These are phyloP conservation scores for Melocanna baccifera DNA, from an alignment of 176 grass and related monocot genomes.

Conservation along the genomic window DNA sequence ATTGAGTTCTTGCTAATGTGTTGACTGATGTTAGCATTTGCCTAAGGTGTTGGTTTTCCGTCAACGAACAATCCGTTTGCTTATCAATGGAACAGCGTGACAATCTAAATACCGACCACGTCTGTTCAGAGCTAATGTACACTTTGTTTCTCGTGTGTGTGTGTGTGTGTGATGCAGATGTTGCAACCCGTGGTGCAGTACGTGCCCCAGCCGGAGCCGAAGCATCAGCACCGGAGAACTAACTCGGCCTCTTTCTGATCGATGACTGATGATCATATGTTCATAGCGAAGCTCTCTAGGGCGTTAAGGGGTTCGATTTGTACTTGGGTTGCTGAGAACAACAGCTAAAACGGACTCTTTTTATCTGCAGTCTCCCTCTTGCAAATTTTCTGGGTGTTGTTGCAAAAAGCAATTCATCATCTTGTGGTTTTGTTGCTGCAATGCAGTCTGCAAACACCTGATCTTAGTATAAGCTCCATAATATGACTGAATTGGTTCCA, in stretches of 20 bases:
- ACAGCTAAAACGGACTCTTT: constrained; percentile 13
- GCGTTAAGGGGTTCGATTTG: not conserved
- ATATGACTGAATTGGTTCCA: not conserved
- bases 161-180: constrained; percentile 38
- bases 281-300: not conserved
- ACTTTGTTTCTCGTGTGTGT: not conserved
- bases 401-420: not conserved
- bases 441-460: not conserved
- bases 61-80: not conserved
- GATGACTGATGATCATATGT: not conserved
- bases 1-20: not conserved
- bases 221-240: constrained; percentile 56
- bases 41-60: not conserved
- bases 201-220: constrained; percentile 51
- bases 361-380: not conserved
- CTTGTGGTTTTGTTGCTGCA: not conserved
- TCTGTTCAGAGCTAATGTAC: not conserved
- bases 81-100: not conserved
- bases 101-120: not conserved
- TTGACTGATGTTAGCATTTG: not conserved
- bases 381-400: not conserved
- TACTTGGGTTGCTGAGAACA: constrained; percentile 6
- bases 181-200: constrained; percentile 43
- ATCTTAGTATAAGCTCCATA: too few relatives aligned
- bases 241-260: constrained; percentile 65